Conservation (phyloP, 2,329 filamentous ascomycete species). For the Aspergillus caelatus region DNA sequence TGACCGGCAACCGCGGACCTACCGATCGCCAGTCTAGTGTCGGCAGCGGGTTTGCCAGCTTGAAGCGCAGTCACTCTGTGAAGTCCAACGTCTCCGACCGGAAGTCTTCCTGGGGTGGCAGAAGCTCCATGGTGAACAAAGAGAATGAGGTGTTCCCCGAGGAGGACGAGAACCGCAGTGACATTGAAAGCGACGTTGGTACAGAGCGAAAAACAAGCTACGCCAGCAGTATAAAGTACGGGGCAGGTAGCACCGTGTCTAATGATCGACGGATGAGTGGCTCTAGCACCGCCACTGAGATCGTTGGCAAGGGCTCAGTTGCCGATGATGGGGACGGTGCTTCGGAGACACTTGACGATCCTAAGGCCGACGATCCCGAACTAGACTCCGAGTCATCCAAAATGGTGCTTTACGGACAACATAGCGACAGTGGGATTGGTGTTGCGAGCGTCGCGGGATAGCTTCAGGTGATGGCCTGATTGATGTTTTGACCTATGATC, state of each 20-base stretch:
- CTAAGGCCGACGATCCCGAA: constrained; percentile 22
- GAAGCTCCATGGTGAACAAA: constrained; percentile 52
- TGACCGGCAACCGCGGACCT: constrained; percentile 67
- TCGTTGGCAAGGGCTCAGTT: constrained; percentile 24
- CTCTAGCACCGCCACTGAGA: constrained; percentile 42
- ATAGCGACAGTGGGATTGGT: constrained; percentile 34
- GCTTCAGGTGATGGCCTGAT: neutral
- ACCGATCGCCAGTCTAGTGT: constrained; percentile 36
- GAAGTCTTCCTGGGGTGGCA: constrained; percentile 71
- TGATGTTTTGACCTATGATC: neutral
- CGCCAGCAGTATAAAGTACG: constrained; percentile 43
- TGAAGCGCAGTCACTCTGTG: constrained; percentile 79
- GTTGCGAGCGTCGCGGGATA: constrained; percentile 23
- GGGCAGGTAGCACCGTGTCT: constrained; percentile 44
- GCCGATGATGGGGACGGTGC: constrained; percentile 10
- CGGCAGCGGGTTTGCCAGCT: constrained; percentile 53
- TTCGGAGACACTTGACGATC: constrained; percentile 14
- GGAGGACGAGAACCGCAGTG: constrained; percentile 58
- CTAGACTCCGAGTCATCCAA: constrained; percentile 27
- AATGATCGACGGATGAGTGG: constrained; percentile 44
- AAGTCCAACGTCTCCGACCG: constrained; percentile 64
- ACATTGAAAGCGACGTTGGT: constrained; percentile 54
- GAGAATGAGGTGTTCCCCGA: constrained; percentile 67
- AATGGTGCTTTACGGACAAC: constrained; percentile 31
- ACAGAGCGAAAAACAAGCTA: constrained; percentile 50